Conservation (phyloP, 2,329 filamentous ascomycete genomes). For the Beauveria brongniartii region DNA sequence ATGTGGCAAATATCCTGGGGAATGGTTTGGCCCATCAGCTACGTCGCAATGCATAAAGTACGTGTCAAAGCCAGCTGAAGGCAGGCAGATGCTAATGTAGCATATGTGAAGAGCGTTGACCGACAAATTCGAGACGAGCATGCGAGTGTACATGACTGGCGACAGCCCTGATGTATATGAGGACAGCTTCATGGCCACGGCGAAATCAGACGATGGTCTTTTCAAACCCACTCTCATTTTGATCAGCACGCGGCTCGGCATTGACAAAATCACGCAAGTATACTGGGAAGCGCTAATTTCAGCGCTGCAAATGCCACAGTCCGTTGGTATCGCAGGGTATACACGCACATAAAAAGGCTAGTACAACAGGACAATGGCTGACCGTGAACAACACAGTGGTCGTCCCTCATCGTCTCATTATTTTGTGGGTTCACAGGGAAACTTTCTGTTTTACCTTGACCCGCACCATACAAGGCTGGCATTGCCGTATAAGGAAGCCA, state of each 20-base stretch:
- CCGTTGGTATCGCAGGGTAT: constrained; percentile 92
- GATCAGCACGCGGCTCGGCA: constrained; percentile 80
- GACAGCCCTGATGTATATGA: constrained; percentile 91
- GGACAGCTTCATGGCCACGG: constrained; percentile 73
- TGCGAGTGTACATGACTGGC: constrained; percentile 82
- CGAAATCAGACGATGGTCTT: constrained; percentile 53
- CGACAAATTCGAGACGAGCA: constrained; percentile 52
- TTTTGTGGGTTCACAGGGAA: constrained; percentile 55
- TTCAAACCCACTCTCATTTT: constrained; percentile 85
- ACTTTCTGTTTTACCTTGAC: constrained; percentile 87
- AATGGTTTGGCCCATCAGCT: constrained; percentile 98
- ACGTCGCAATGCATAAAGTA: constrained; percentile 91
- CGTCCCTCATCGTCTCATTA: constrained; percentile 79
- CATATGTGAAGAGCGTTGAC: constrained; percentile 57
- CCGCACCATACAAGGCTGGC: constrained; percentile 78
- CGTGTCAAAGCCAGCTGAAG: constrained; percentile 23
- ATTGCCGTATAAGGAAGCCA: constrained; percentile 52
- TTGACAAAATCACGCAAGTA: constrained; percentile 87
- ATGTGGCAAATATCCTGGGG: constrained; percentile 90
- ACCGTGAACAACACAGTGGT: constrained; percentile 47
- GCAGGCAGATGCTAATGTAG: constrained; percentile 10
- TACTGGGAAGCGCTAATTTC: constrained; percentile 92
- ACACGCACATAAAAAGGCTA: constrained; percentile 1
- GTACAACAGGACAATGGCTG: background rate
- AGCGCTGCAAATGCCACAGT: constrained; percentile 78